Evolutionary conservation across 352 stramenopile genomes (phyloP).

Genomic region (Globisporangium spinosum): DNA sequence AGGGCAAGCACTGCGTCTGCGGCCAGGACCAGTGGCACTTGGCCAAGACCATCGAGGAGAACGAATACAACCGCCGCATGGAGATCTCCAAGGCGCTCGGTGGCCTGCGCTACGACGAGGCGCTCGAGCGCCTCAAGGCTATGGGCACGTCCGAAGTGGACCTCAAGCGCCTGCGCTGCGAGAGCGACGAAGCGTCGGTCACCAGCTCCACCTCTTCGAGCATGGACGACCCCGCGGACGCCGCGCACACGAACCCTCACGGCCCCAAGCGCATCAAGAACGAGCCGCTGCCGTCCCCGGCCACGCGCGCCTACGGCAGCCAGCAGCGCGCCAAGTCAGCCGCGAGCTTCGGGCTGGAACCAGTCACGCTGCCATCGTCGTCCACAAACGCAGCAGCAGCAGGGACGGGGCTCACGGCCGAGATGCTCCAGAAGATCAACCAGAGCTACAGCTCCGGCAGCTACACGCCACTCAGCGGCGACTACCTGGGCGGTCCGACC

Average conservation of each 20-base stretch:
- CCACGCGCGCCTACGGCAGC: constrained; percentile 25
- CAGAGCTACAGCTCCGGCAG: constrained; percentile 25
- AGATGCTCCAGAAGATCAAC: constrained; percentile 23
- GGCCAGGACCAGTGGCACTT: constrained; percentile 82
- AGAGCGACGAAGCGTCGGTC: constrained; percentile 30
- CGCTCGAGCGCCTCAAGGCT: constrained; percentile 52
- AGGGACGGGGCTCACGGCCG: constrained; percentile 8
- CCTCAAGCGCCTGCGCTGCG: constrained; percentile 43
- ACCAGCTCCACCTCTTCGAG: constrained; percentile 23
- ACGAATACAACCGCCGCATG: constrained; percentile 83
- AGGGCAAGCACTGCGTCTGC: constrained; percentile 79
- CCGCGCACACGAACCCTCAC: background rate
- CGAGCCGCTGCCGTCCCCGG: constrained; percentile 21
- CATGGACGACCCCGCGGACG: constrained; percentile 9
- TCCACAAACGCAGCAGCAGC: background rate
- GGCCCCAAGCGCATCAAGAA: constrained; percentile 20
- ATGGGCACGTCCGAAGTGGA: constrained; percentile 61
- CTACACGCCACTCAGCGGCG: constrained; percentile 28
- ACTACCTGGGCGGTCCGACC: constrained; percentile 19
- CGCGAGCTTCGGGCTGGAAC: constrained; percentile 17
- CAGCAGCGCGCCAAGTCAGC: constrained; percentile 7
- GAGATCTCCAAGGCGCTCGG: constrained; percentile 79
- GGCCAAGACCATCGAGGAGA: constrained; percentile 76
- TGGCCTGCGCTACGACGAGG: constrained; percentile 82
- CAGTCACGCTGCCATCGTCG: background rate